These are phyloP conservation scores for Leccinum uliginosum DNA, from an alignment of 768 basidiomycete genomes.

Conservation along the genomic window DNA sequence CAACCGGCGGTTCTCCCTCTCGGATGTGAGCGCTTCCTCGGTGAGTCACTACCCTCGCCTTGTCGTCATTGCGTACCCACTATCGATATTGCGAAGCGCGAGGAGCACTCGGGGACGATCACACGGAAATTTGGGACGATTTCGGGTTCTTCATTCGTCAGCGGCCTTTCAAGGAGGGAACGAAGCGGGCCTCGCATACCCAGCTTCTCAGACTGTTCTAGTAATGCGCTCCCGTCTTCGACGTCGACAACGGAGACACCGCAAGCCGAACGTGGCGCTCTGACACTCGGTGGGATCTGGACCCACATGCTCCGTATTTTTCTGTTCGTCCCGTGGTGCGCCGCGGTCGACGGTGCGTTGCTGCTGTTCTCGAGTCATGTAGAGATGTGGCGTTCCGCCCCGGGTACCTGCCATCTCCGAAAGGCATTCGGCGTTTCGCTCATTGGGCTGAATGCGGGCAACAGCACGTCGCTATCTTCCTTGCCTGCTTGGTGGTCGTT, in stretches of 20 bases:
- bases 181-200: slow-evolving; percentile 13
- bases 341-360: slow-evolving; percentile 31
- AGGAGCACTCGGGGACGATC: slow-evolving; percentile 1
- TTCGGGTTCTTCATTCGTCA: slow-evolving; percentile 17
- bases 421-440: slow-evolving; percentile 34
- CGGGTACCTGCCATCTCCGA: slow-evolving; percentile 27
- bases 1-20: slow-evolving; percentile 28
- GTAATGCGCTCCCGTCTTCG: not conserved
- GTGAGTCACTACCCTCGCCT: slow-evolving; percentile 10
- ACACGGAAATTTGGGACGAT: slow-evolving; percentile 25
- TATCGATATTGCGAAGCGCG: not conserved
- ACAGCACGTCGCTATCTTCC: slow-evolving; percentile 33
- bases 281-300: not conserved
- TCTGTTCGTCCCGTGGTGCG: slow-evolving; percentile 35
- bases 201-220: slow-evolving; percentile 3
- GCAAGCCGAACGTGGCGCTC: not conserved
- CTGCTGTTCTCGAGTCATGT: slow-evolving; percentile 27
- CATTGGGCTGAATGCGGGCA: slow-evolving; percentile 35
- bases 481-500: slow-evolving; percentile 17
- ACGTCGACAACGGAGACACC: not conserved
- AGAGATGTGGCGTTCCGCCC: slow-evolving; percentile 26
- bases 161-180: slow-evolving; percentile 4
- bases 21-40: slow-evolving; percentile 12
- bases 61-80: not conserved
- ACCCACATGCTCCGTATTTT: slow-evolving; percentile 11